A percentile compares a stretch with the other conserved stretches of the same genome.
phyloP scores from a whole-genome alignment of 2,329 filamentous ascomycete genomes.

The Paecilomyces fulvus region DNA sequence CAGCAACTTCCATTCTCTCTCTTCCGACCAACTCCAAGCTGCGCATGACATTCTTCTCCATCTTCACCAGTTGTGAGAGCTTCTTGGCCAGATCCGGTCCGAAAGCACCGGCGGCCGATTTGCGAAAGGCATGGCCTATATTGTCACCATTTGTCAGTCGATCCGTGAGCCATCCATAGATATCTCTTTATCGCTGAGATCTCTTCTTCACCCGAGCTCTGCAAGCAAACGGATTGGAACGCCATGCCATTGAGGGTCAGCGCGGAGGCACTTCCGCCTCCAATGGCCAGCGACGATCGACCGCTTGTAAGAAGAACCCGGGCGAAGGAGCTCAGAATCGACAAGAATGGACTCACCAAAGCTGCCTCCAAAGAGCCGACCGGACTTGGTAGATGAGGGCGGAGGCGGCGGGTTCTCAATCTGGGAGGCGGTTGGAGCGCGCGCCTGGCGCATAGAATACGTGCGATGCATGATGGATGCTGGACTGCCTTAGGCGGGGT shows the following conservation, averaged over 20 bases:
- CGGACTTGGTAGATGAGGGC: conserved; percentile 80
- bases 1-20: conserved; percentile 96
- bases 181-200: neutral
- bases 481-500: neutral
- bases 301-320: neutral
- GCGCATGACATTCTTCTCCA: conserved; percentile 99
- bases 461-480: conserved; percentile 76
- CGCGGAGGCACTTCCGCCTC: neutral
- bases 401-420: conserved; percentile 90
- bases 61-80: conserved; percentile 95
- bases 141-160: neutral
- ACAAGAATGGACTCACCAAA: conserved; percentile 57
- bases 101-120: conserved; percentile 44
- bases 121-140: conserved; percentile 54
- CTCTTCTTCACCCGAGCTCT: neutral
- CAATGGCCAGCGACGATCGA: neutral
- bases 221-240: neutral
- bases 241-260: neutral
- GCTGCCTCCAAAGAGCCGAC: conserved; percentile 78
- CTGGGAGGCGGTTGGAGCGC: conserved; percentile 88
- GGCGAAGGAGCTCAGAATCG: neutral
- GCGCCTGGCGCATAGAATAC: conserved; percentile 96
- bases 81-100: conserved; percentile 91
- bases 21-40: conserved; percentile 90
- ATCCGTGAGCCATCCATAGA: neutral